These are phyloP conservation scores for Dipodascopsis tothii DNA, from an alignment of 805 yeast genomes.

Conservation along the genomic window DNA sequence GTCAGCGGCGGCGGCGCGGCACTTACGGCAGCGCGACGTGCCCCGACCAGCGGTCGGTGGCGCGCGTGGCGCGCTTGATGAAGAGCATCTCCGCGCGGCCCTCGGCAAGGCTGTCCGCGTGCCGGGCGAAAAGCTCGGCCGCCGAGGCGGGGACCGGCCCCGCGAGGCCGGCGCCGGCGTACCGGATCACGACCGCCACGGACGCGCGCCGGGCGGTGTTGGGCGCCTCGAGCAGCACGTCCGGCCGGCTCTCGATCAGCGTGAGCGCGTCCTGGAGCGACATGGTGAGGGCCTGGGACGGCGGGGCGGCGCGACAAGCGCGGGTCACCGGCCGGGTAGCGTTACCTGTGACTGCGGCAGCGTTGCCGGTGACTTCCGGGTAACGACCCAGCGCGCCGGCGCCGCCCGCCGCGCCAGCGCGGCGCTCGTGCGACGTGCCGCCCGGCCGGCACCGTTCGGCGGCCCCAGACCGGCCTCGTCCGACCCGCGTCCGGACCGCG, in stretches of 20 bases:
- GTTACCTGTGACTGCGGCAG: no score
- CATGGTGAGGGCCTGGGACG: no score
- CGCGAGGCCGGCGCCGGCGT: neutral
- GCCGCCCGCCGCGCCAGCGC: no score
- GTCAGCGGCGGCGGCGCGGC: neutral
- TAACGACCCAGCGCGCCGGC: no score
- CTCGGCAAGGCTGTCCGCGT: neutral
- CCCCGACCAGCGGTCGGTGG: constrained; percentile 36
- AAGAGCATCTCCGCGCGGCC: constrained; percentile 31
- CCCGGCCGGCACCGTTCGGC: no score
- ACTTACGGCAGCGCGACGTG: constrained; percentile 35
- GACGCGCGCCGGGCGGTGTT: constrained; percentile 5
- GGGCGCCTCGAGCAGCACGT: neutral
- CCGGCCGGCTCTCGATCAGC: neutral
- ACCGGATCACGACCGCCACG: constrained; percentile 6
- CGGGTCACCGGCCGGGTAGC: no score
- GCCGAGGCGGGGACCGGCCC: neutral
- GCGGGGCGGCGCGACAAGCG: no score
- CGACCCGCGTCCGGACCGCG: no score
- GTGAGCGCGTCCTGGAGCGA: neutral
- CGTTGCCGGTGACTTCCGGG: no score
- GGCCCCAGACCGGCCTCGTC: no score
- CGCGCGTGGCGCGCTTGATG: constrained; percentile 33
- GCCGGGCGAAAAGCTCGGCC: neutral
- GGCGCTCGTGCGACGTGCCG: no score